phyloP scores from a whole-genome alignment of 306 rosid species.

The Cyclanthera cordifolia region DNA sequence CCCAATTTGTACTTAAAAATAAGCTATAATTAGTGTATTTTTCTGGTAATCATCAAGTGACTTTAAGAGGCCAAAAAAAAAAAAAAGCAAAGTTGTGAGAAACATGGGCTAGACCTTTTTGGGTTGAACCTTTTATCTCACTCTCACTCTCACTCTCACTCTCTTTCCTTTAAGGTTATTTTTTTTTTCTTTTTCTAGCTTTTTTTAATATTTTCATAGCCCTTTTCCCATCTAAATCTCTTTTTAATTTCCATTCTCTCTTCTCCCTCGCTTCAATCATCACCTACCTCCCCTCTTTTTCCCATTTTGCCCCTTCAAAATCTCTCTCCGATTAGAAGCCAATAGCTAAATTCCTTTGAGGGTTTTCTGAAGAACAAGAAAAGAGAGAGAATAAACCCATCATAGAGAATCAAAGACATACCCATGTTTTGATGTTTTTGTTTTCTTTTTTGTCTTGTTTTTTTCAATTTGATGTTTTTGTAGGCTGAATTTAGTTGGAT shows the following conservation, averaged over 20 bases:
- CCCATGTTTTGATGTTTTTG: slow-evolving; percentile 22
- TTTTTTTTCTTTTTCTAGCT: slow-evolving; percentile 14
- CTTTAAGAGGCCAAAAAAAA: no score
- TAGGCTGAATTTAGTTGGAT: no score
- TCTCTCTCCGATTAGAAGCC: slow-evolving; percentile 23
- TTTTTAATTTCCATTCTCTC: slow-evolving; percentile 7
- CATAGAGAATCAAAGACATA: slow-evolving; percentile 19
- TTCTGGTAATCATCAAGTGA: no score
- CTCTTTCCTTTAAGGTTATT: slow-evolving; percentile 21
- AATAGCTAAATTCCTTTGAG: slow-evolving; percentile 13
- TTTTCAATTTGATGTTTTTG: no score
- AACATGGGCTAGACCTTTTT: slow-evolving; percentile 12
- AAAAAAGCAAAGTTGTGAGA: no score
- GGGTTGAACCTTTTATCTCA: no score
- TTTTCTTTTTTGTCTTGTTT: neutral
- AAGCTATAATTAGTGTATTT: no score
- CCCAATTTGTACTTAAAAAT: no score
- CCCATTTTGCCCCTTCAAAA: neutral
- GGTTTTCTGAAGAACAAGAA: slow-evolving; percentile 15
- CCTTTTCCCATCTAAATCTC: slow-evolving; percentile 21
- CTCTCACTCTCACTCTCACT: no score
- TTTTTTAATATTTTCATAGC: slow-evolving; percentile 14
- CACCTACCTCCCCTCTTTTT: slow-evolving; percentile 15
- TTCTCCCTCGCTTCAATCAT: slow-evolving; percentile 37
- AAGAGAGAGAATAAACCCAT: slow-evolving; percentile 25